These are phyloP conservation scores for Stylosanthes scabra DNA, from an alignment of 331 rosid species.

Conservation along the genomic window DNA sequence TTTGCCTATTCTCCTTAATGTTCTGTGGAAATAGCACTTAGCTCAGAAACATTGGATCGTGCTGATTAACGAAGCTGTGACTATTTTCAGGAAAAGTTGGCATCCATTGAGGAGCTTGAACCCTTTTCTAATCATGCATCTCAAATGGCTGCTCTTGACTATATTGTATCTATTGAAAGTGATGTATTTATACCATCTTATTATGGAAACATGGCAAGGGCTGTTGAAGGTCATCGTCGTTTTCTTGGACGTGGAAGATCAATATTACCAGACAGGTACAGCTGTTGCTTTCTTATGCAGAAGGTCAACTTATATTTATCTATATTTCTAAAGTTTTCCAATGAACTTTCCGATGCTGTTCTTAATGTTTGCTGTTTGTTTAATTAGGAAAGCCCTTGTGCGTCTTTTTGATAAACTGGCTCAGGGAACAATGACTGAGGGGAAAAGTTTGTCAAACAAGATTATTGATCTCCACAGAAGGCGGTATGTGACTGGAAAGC, in stretches of 20 bases:
- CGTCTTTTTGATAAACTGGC: constrained; percentile 79
- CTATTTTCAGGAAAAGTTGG: constrained; percentile 77
- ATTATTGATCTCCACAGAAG: constrained; percentile 69
- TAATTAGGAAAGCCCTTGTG: constrained; percentile 82
- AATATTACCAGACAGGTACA: constrained; percentile 90
- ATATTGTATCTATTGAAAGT: constrained; percentile 92
- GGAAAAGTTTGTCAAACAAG: constrained; percentile 63
- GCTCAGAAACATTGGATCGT: constrained; percentile 21
- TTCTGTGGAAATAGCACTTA: neutral
- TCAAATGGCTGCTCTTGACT: constrained; percentile 99
- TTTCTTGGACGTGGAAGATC: constrained; percentile 92
- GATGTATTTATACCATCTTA: constrained; percentile 92
- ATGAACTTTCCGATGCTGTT: constrained; percentile 17
- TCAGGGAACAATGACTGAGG: constrained; percentile 71
- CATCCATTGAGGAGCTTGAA: constrained; percentile 82
- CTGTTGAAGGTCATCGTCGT: constrained; percentile 99
- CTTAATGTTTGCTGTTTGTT: constrained; percentile 34
- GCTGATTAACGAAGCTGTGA: constrained; percentile 35
- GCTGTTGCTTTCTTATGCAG: constrained; percentile 22
- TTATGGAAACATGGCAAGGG: constrained; percentile 98
- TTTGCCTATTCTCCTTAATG: neutral
- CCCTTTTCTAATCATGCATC: constrained; percentile 82
- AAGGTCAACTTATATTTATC: neutral
- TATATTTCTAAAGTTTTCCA: neutral
- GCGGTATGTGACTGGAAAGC: constrained; percentile 52